Evolutionary conservation across 768 basidiomycete species (phyloP), one percentile per base, ranked within the genome.

Genomic region (Suillus americanus): DNA sequence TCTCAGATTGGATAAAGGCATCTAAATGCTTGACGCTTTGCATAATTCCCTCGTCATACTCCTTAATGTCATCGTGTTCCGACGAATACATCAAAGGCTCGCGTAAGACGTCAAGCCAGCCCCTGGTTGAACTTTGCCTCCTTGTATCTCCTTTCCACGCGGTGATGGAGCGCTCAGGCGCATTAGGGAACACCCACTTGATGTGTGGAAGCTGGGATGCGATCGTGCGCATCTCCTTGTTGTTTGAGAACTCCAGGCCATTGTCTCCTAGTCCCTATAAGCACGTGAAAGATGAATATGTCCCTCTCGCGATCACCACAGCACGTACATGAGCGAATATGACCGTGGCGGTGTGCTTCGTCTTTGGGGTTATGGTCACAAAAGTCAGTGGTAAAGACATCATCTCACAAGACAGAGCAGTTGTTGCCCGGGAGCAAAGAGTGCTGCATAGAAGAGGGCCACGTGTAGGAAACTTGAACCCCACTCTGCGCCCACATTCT

Each of bases 111-210:
- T 94, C 90, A 74, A 91, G 93, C 90, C 90, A 92, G 28, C 85
- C 82, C 12, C 18, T 59, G 12, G 38, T 30, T 41, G 40, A 41
- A 10, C 12, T 18, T 59, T 5, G 40, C 18, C 57, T 59, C 18
- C 57, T 14, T 86, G 88, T 88, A 91, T 90, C 37, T 67, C 70
- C 77, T 85, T 83, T 64, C 90, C 91, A 65, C 40, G 89, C 85
- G 7, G 86, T 91, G 23, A 95, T 88, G 4, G 85, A 78, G 64
- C 82, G 84, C 48, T 43, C 46, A 20, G 43, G 43, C n/a, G 64
- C 64, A 30, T 93, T 88, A 23, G 94, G 94, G 35, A 97, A 78
- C 51, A 97, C 79, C 91, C 92, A 97, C 80, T 94, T 94, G 63
- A 94, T 80, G 72, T 94, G 89, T 13, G 81, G 77, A 53, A 93